phyloP scores from a whole-genome alignment of 257 asterid species.

The Nicotiana obtusifolia region DNA sequence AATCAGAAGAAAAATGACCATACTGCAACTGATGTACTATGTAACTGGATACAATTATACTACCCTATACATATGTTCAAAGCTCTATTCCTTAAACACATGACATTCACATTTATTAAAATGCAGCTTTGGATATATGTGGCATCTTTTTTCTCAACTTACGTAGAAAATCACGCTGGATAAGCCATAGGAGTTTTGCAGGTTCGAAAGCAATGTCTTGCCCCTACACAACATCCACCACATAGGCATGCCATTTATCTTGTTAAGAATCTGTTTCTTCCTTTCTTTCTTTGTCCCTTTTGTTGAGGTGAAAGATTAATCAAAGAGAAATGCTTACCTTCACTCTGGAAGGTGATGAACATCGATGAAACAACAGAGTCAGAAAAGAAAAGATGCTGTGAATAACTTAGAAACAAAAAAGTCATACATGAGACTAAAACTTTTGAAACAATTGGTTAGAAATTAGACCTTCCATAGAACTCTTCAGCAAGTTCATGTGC shows the following conservation, averaged over 20 bases:
- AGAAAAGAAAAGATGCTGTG: background rate
- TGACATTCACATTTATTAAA: background rate
- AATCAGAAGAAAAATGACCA: background rate
- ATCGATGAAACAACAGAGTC: slow-evolving; percentile 4
- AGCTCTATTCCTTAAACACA: background rate
- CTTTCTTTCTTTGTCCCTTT: background rate
- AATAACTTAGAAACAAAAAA: slow-evolving; percentile 9
- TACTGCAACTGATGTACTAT: background rate
- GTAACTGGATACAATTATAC: background rate
- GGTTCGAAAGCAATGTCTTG: slow-evolving; percentile 97
- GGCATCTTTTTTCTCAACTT: slow-evolving; percentile 22
- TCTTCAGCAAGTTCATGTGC: slow-evolving; percentile 99
- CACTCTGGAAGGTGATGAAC: slow-evolving; percentile 50
- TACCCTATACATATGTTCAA: background rate
- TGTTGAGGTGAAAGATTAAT: slow-evolving; percentile 2
- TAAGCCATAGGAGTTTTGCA: slow-evolving; percentile 94
- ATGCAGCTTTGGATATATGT: background rate
- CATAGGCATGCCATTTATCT: slow-evolving; percentile 14
- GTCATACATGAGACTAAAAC: background rate
- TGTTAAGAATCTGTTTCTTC: slow-evolving; percentile 1
- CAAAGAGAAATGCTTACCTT: slow-evolving; percentile 49
- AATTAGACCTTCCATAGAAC: slow-evolving; percentile 80
- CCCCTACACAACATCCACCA: slow-evolving; percentile 54
- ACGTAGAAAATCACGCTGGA: slow-evolving; percentile 98
- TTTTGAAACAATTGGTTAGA: slow-evolving; percentile 11